phyloP scores from a whole-genome alignment of 768 basidiomycete genomes.

The Termitomyces sp. region DNA sequence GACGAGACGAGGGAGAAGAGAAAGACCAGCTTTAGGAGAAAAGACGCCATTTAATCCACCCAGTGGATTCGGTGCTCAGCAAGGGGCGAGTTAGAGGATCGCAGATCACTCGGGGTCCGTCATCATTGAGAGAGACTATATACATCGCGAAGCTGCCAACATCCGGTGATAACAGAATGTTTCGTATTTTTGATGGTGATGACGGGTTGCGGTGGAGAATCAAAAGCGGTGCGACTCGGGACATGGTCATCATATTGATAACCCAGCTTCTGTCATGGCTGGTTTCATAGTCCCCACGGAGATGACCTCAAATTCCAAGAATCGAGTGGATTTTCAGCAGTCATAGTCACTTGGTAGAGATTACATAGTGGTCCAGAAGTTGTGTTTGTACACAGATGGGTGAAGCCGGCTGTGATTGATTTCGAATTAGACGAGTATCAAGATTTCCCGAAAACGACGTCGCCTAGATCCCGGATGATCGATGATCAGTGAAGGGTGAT shows the following conservation, averaged over 20 bases:
- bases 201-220: background rate
- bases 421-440: background rate
- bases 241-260: background rate
- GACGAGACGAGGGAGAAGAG: constrained; percentile 2
- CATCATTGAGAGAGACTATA: background rate
- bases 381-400: background rate
- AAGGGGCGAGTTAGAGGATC: constrained; percentile 10
- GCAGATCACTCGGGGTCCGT: constrained; percentile 13
- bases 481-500: background rate
- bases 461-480: background rate
- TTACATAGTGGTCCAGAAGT: background rate
- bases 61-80: constrained; percentile 9
- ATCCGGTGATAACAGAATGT: background rate
- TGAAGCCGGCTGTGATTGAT: background rate
- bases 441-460: background rate
- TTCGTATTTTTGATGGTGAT: constrained; percentile 7
- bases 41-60: constrained; percentile 13
- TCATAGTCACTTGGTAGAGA: background rate
- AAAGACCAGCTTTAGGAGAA: constrained; percentile 15
- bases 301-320: background rate
- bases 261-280: background rate
- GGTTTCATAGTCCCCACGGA: background rate
- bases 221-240: background rate
- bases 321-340: background rate
- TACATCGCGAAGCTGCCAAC: background rate